Evolutionary conservation across 371 early-diverging fungal genomes (phyloP), one percentile per base, ranked within the genome.

Genomic region (Smittium mucronatum): DNA sequence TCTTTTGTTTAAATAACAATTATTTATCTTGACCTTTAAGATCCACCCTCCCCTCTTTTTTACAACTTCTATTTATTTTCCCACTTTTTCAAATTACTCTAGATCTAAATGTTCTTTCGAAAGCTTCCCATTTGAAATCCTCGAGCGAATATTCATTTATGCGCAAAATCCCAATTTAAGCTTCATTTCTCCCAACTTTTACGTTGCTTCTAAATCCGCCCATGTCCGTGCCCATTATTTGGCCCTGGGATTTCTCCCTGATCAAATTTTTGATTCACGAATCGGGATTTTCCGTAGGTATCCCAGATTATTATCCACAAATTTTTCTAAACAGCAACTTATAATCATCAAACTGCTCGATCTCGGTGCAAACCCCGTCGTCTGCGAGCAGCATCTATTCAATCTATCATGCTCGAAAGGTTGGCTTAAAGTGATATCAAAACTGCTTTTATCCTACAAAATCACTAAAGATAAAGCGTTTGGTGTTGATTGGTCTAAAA

Each of bases 151-250:
- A 15, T 78, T 78, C n/a, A 75, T 78, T 57, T 57, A 47, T 29
- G 79, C 78, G 60, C 78, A 78, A 70, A 72, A 77, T 73, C 79
- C 78, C 64, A 64, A 76, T 57, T 74, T 78, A 26, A 71, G 70
- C 15, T 47, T 36, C 0, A 70, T 80, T 34, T 80, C 78, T 67
- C 70, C 73, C 1, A 63, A 29, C 15, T 76, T 78, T 60, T 31
- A 71, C 63, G 61, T 35, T 2, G 78, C 68, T 35, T 78, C 78
- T 58, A 67, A 35, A 71, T 68, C 77, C 32, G 47, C 59, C 64
- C 72, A 64, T 1, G 79, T 79, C 32, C 70, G 78, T 0, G 78
- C 78, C 30, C 77, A 71, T 33, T 78, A 69, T 69, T 76, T 64
- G 60, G 29, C 79, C 32, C 69, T 47, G 0, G 76, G 79, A 61